These are phyloP conservation scores for Salix exigua DNA, from an alignment of 345 rosid species.

Conservation along the genomic window DNA sequence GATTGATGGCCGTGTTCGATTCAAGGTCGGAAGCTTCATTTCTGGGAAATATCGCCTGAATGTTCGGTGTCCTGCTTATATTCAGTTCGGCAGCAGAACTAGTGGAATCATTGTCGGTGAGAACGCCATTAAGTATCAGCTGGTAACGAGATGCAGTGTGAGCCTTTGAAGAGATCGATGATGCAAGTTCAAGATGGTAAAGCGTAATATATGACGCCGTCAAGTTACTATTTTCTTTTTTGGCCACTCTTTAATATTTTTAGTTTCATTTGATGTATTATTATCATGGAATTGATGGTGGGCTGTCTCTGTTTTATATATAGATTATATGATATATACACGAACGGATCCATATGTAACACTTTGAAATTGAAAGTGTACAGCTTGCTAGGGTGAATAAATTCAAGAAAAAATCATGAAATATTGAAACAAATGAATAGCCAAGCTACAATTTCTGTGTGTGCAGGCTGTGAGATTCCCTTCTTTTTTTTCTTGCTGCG, in stretches of 20 bases:
- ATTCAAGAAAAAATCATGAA: neutral
- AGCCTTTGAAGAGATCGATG: conserved; percentile 38
- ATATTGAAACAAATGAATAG: neutral
- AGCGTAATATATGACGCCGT: neutral
- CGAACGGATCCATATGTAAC: neutral
- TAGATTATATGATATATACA: neutral
- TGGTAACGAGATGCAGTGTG: conserved; percentile 53
- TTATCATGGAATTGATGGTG: neutral
- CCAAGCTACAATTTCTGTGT: neutral
- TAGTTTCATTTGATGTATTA: neutral
- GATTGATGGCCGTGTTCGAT: conserved; percentile 80
- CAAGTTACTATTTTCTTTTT: conserved; percentile 3
- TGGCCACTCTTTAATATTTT: neutral
- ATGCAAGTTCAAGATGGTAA: neutral
- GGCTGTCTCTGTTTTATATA: conserved; percentile 5
- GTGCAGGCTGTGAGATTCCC: neutral
- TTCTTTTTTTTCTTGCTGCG: neutral
- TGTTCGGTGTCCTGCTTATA: conserved; percentile 55
- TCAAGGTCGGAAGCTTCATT: conserved; percentile 64
- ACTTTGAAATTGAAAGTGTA: neutral
- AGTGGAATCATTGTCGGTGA: conserved; percentile 51
- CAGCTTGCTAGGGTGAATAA: neutral
- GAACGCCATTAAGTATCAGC: conserved; percentile 69
- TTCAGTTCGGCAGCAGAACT: conserved; percentile 47
- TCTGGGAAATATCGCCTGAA: conserved; percentile 62